Evolutionary conservation across 108 stramenopile species (phyloP).

Genomic region (Nitzschia sp.): DNA sequence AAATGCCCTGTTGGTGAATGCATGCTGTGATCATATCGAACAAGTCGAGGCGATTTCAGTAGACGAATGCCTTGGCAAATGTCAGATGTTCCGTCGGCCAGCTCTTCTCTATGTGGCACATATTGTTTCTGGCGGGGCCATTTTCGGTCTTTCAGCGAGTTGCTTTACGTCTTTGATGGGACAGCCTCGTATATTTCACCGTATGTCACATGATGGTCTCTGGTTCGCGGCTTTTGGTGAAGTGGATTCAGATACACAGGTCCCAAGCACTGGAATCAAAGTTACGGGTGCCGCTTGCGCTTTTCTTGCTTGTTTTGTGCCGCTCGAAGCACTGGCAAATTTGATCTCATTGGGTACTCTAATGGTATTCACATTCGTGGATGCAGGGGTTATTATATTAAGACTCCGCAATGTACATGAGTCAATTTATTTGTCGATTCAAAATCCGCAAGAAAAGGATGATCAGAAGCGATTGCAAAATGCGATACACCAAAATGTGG

Average conservation of each 20-base stretch:
- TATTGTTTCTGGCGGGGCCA: conserved; percentile 48
- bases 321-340: conserved; percentile 58
- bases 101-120: conserved; percentile 12
- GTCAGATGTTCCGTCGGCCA: conserved; percentile 19
- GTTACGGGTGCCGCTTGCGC: conserved; percentile 55
- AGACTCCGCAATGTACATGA: conserved; percentile 20
- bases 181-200: conserved; percentile 52
- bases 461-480: not conserved
- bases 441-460: conserved; percentile 2
- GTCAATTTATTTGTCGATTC: not conserved
- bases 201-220: conserved; percentile 88
- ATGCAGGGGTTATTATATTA: conserved; percentile 60
- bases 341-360: conserved; percentile 61
- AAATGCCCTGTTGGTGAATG: conserved; percentile 54
- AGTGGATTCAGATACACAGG: conserved; percentile 53
- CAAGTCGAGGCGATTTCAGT: conserved; percentile 23
- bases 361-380: conserved; percentile 64
- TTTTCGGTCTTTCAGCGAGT: conserved; percentile 51
- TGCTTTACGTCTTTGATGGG: conserved; percentile 50
- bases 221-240: conserved; percentile 73
- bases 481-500: conserved; percentile 6
- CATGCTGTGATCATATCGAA: conserved; percentile 42
- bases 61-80: conserved; percentile 25
- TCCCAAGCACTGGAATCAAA: conserved; percentile 47
- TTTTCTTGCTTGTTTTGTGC: conserved; percentile 52